Base-by-base conservation (phyloP, 768 basidiomycete species). In the Leccinum obscurum region DNA sequence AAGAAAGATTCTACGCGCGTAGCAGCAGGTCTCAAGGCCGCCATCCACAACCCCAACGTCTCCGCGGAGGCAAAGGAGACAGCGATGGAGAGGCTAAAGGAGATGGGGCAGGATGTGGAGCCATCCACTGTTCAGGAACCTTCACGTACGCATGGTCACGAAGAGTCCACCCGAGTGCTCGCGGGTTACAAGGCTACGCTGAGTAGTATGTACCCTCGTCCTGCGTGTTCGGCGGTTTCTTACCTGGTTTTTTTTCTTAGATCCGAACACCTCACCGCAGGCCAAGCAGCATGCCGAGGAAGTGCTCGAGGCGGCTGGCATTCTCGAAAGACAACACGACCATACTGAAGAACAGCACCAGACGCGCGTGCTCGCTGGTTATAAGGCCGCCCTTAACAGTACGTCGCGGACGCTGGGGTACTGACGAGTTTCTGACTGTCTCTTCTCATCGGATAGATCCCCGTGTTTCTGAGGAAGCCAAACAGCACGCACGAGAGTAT, bases 281-380 rank as follows among this genome's bases (percentile, higher is more conserved):
- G 85, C 85, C 6, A 85, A 86, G 69, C 59, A 69, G 4, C 83
- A 84, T 44, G 85, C 85, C 10, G 76, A 76, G 30, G 85, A 85
- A 62, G 77, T 85, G 34, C 75, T 86, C 54, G 71, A 75, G 49
- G 81, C 79, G 4, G 76, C 77, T 3, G 83, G 78, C 0, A 76
- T 80, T 51, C 59, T 64, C 2, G 75, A 76, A 37, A 68, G 69
- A 41, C 60, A 68, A 0, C 71, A 72, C 0, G 73, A 66, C 0
- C 69, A 71, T 17, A 62, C 56, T 3, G 71, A 77, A 11, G 76
- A 77, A 30, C 75, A 79, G 62, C 82, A 84, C 55, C 61, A 73
- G 53, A 77, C 66, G 2, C 82, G 79, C 37, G 82, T 85, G 46
- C 66, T 82, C 5, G 84, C 77, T 0, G 84, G 84, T 10, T 84